Percentiles rank a stretch among this genome's conserved stretches.
These are phyloP conservation scores for Astrocystis sublimbata DNA, from an alignment of 495 filamentous ascomycete genomes.

Conservation along the genomic window DNA sequence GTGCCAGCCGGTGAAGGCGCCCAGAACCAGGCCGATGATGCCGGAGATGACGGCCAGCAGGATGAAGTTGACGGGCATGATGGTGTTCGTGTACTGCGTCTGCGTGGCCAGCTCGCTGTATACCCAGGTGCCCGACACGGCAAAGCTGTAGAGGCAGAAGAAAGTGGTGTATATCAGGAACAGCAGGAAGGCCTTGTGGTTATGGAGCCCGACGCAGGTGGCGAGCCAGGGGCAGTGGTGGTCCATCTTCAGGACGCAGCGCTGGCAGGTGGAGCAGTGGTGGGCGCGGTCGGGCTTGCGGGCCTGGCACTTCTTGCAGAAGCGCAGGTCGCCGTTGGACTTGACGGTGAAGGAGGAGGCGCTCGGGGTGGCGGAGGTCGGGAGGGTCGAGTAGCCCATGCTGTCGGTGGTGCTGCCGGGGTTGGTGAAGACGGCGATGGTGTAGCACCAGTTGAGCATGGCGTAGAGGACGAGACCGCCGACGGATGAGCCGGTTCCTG, in stretches of 20 bases:
- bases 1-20: slow-evolving; percentile 93
- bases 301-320: slow-evolving; percentile 95
- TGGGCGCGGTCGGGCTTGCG: slow-evolving; percentile 94
- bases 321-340: slow-evolving; percentile 78
- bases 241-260: slow-evolving; percentile 98
- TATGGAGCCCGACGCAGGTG: slow-evolving; percentile 88
- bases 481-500: slow-evolving; percentile 49
- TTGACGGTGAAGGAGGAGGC: slow-evolving; percentile 86
- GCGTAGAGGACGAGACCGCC: slow-evolving; percentile 72
- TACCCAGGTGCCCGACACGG: slow-evolving; percentile 70
- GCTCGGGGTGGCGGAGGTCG: slow-evolving; percentile 46
- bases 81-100: slow-evolving; percentile 58
- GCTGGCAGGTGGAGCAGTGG: slow-evolving; percentile 90
- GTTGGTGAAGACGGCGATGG: slow-evolving; percentile 85
- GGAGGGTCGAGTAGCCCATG: slow-evolving; percentile 53
- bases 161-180: slow-evolving; percentile 90
- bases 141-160: slow-evolving; percentile 82
- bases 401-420: slow-evolving; percentile 67
- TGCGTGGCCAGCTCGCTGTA: slow-evolving; percentile 75
- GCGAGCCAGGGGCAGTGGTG: slow-evolving; percentile 99
- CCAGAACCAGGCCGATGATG: slow-evolving; percentile 85
- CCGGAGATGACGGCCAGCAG: slow-evolving; percentile 82
- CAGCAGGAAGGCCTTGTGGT: slow-evolving; percentile 93
- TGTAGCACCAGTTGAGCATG: slow-evolving; percentile 85
- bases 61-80: slow-evolving; percentile 89